Percentiles rank a stretch among this genome's conserved stretches.
phyloP scores from a whole-genome alignment of 1,284 basidiomycete species.

The Marasmius tenuissimus region DNA sequence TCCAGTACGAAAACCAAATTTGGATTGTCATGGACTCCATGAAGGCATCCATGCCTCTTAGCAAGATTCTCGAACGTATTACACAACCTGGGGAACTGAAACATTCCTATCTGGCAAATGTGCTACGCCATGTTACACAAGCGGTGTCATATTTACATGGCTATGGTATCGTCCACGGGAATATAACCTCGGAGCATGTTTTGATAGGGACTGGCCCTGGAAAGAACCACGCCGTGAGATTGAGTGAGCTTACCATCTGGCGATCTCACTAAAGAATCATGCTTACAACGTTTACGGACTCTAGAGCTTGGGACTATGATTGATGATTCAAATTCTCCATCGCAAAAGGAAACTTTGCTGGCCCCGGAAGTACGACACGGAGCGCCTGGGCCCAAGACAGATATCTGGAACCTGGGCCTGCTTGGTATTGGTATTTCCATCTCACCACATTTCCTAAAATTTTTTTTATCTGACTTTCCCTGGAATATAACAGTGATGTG shows the following conservation, averaged over 20 bases:
- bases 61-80: constrained; percentile 61
- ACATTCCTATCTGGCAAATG: constrained; percentile 61
- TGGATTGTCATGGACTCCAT: constrained; percentile 86
- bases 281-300: neutral
- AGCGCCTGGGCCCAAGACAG: neutral
- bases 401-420: neutral
- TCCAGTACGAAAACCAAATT: constrained; percentile 58
- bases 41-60: constrained; percentile 79
- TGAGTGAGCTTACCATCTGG: constrained; percentile 48
- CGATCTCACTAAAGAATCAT: neutral
- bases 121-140: constrained; percentile 10
- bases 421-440: neutral
- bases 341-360: neutral
- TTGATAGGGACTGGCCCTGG: constrained; percentile 48
- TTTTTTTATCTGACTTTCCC: neutral
- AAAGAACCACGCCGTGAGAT: constrained; percentile 65
- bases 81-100: neutral
- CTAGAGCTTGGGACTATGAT: neutral
- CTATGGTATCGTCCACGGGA: constrained; percentile 76
- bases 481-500: too few species aligned
- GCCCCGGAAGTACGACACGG: neutral
- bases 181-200: constrained; percentile 81
- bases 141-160: constrained; percentile 74
- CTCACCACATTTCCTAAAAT: neutral
- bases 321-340: neutral